Base-by-base conservation (phyloP, 1,139 yeast species). In the Taphrina flavorubra region DNA sequence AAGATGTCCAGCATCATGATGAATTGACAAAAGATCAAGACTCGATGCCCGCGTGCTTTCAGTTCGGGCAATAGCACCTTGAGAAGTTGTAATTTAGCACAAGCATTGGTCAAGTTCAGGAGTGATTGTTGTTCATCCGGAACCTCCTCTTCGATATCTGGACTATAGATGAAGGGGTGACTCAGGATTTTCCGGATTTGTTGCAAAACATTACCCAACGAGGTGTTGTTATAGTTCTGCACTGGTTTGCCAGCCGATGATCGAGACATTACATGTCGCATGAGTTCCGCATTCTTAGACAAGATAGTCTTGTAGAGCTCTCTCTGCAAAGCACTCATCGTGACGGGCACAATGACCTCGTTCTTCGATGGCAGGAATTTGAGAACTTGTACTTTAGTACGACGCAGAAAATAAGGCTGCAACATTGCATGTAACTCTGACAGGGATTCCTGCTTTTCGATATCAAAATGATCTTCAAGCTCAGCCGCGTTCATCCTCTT, bases 1-100 rank as follows among this genome's bases (percentile, higher is more conserved):
- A 90, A 88, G 65, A 90, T 90, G 77, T 89, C 92, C 92, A 90
- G 88, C 71, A 90, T 87, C 77, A 88, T 92, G 1, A 96, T 88
- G 94, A 90, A 90, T 79, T 90, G 96, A 78, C 89, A 89, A 74
- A 90, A 90, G 69, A 90, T 87, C 75, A 90, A 82, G 14, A 89
- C 92, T 74, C 94, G 83, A 74, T 89, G 96, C 0, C 92, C 92
- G 1, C 90, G 84, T 6, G 84, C 85, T 75, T 87, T 86, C 74
- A 90, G 85, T 74, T 89, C 89, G 1, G 95, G 95, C 70, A 90
- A 80, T 47, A 90, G 82, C 70, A 90, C 81, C 74, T 89, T 92
- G 70, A 90, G 81, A 66, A 90, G 79, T 77, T 90, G 95, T 77
- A 90, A 88, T 76, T 90, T 90, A 74, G 96, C 96, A 44, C 79